phyloP scores from a whole-genome alignment of 805 yeast genomes.

The Hanseniaspora valbyensis region DNA sequence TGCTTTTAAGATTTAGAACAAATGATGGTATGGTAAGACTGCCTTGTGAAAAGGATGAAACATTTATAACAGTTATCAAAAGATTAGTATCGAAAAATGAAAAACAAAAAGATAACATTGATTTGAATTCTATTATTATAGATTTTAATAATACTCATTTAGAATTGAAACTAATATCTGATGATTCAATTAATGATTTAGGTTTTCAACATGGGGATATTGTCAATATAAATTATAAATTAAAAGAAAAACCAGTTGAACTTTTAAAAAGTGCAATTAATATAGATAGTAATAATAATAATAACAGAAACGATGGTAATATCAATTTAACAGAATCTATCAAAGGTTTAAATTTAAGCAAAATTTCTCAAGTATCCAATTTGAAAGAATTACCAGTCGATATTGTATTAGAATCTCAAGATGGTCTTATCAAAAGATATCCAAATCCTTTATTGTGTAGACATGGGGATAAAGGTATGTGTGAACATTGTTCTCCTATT shows the following conservation, averaged over 20 bases:
- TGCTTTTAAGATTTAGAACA: slow-evolving; percentile 70
- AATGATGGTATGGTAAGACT: slow-evolving; percentile 76
- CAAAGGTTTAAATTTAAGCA: slow-evolving; percentile 15
- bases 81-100: slow-evolving; percentile 25
- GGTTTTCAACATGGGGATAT: slow-evolving; percentile 53
- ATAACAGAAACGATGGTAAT: slow-evolving; percentile 6
- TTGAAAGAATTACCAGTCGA: slow-evolving; percentile 58
- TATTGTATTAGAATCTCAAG: slow-evolving; percentile 46
- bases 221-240: slow-evolving; percentile 35
- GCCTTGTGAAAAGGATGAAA: slow-evolving; percentile 35
- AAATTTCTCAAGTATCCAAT: slow-evolving; percentile 18
- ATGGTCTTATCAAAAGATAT: slow-evolving; percentile 61
- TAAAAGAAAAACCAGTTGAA: slow-evolving; percentile 15
- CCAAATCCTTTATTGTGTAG: slow-evolving; percentile 43
- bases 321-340: slow-evolving; percentile 16
- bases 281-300: slow-evolving; percentile 16
- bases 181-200: slow-evolving; percentile 31
- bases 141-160: neutral
- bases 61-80: slow-evolving; percentile 37
- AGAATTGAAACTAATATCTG: slow-evolving; percentile 18
- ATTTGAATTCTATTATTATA: neutral
- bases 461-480: slow-evolving; percentile 92
- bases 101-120: neutral
- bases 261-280: slow-evolving; percentile 6
- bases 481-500: slow-evolving; percentile 90